Conservation (phyloP, 306 rosid species). For the Medicago ruthenica region DNA sequence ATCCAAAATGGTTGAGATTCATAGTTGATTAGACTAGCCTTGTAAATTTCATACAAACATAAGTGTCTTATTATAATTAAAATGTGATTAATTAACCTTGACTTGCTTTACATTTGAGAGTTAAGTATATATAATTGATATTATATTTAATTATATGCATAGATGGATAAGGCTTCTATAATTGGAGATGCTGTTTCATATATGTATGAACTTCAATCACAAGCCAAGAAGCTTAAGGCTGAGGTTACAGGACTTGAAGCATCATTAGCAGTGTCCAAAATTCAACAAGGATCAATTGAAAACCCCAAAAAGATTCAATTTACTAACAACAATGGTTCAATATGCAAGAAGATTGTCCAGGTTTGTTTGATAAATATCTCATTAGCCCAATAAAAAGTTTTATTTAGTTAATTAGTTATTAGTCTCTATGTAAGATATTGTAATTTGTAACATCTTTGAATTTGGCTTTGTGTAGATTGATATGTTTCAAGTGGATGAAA, state of each 20-base stretch:
- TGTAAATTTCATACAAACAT: not conserved
- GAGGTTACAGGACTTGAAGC: slow-evolving; percentile 71
- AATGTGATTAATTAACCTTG: not conserved
- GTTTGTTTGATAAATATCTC: slow-evolving; percentile 37
- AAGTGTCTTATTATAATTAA: not conserved
- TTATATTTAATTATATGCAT: slow-evolving; percentile 28
- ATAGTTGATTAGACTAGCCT: not conserved
- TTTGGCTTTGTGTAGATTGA: slow-evolving; percentile 60
- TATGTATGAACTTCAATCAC: slow-evolving; percentile 66
- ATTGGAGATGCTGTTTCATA: slow-evolving; percentile 76
- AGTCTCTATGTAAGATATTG: not conserved
- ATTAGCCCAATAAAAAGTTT: not conserved
- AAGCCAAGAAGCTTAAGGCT: slow-evolving; percentile 62
- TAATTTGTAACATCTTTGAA: not conserved
- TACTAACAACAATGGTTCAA: slow-evolving; percentile 19
- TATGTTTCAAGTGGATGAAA: slow-evolving; percentile 79
- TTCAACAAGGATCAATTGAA: slow-evolving; percentile 44
- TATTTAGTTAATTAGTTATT: not conserved
- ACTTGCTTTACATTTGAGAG: slow-evolving; percentile 3
- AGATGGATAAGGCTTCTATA: slow-evolving; percentile 90
- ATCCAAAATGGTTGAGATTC: not conserved
- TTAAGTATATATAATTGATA: not conserved
- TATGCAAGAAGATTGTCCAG: slow-evolving; percentile 59
- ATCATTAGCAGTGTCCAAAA: slow-evolving; percentile 48
- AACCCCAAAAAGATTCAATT: slow-evolving; percentile 43